Evolutionary conservation across 306 rosid genomes (phyloP), one percentile per base, ranked within the genome.

Genomic region (Cajanus cajan): DNA sequence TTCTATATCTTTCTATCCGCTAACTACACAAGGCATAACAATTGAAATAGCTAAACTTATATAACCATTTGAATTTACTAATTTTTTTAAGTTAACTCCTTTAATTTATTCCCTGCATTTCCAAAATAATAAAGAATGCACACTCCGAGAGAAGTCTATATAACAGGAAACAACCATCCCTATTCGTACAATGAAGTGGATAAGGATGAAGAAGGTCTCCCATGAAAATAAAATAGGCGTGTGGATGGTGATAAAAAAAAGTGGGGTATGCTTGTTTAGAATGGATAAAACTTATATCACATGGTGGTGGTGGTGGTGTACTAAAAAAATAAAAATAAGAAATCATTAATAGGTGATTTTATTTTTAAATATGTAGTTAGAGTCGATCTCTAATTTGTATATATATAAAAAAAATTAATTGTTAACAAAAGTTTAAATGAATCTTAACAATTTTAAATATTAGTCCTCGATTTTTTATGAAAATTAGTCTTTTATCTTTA

Each of bases 171-270:
- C 0, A 16, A 7, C 0, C 1, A 37, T 36, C 8, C 8, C 2
- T 1, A 11, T 31, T 44, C 14, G 71, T 58, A 44, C 18, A 40
- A 19, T 0, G 45, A 50, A 78, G 65, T 78, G 77, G 88, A 85
- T 74, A 79, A 69, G 88, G 82, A 82, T 58, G 82, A 71, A 72
- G 0, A 44, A 40, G 51, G 80, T 14, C 4, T 65, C 54, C 73
- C 67, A 68, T 15, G 21, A 72, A 61, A 78, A 59, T 52, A 62
- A 62, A 73, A 68, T 16, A 72, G 11, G 0, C 57, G 0, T 16
- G 7, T 51, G 58, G 25, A 47, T 14, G 19, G 54, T 47, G 54
- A 47, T 47, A 47, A 4, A 11, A 44, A 47, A 47, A 4, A 47
- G 54, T 47, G 4, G 19, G 8, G 18, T 1, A 16, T 43, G 14